Evolutionary conservation across 108 stramenopile genomes (phyloP), one percentile per base, ranked within the genome.

Genomic region (Fragilaria crotonensis): DNA sequence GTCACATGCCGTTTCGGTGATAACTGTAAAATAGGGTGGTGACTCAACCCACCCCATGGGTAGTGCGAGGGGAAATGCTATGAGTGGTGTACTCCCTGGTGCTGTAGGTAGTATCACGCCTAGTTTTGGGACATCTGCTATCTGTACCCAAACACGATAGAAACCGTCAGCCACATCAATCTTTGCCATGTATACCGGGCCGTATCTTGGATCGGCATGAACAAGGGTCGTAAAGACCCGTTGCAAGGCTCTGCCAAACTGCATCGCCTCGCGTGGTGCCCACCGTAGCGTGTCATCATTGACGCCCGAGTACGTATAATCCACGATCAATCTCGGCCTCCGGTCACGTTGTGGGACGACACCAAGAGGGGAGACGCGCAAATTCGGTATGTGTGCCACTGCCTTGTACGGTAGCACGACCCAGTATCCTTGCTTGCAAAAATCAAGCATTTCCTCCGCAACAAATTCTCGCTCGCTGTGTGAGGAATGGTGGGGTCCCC

Each of bases 321-420:
- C 69, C 30, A 57, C 45, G 2, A 70, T 64, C 36, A 51, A 58
- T 0, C 55, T 49, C 2, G 63, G 69, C 0, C 69, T 48, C 47
- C 68, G 57, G 4, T 59, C 64, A 0, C 64, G 53, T n/a, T n/a
- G n/a, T n/a, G n/a, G n/a, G n/a, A n/a, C n/a, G n/a, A n/a, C n/a
- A n/a, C n/a, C n/a, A n/a, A 60, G 48, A 25, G 74, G 68, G 30
- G 57, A 65, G 30, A 70, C 23, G 0, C 52, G 55, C n/a, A 73
- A 45, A n/a, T 44, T 26, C 18, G 56, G 30, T 5, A 64, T 30
- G n/a, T 58, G 28, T 27, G 33, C n/a, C 17, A 64, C 51, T 4
- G 51, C 28, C 33, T 18, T 21, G 26, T 50, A 57, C 1, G 69
- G 69, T 5, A 70, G 57, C 25, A 70, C 33, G 2, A 52, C 52